Base-by-base conservation (phyloP, 345 rosid genomes). In the Rhizophora apiculata region DNA sequence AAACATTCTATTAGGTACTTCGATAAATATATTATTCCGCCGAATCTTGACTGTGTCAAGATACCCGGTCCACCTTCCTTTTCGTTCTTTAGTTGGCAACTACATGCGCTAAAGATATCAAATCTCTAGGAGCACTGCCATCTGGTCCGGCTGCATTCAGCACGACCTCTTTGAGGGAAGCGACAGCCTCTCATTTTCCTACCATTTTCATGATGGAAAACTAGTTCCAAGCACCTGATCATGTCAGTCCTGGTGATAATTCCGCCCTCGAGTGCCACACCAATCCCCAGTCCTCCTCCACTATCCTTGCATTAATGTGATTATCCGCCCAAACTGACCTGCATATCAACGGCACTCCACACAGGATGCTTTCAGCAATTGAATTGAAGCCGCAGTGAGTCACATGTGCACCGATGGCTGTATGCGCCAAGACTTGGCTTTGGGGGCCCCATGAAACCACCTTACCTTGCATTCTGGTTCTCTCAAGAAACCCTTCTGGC, bases 261-360 rank as follows among this genome's bases (percentile, higher is more conserved):
- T 34, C 81, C 64, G 43, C 82, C 70, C 26, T 54, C 82, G 5
- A 87, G 77, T 26, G 56, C 68, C 65, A 79, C 67, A 4, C 89
- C 96, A 62, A 82, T 74, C 78, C 79, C 93, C 87, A 82, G 19
- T 81, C 80, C 30, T 70, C 87, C 77, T 85, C 89, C 6, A 80
- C 82, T 18, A 80, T 62, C 65, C 86, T 78, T n/a, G 73, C 84
- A 27, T 76, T 82, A 20, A 87, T 51, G 74, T 77, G 54, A 49
- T 84, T 85, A 54, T 87, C 94, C 0, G 78, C 90, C 5, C 83
- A 84, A 59, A 85, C n/a, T 0, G 93, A 86, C 51, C 86, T 74
- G 71, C 89, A 79, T 8, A 88, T 85, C 92, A 90, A 81, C 0
- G 90, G 89, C 20, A 90, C 88, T 11, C 77, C 86, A 11, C 83